Evolutionary conservation across 2,329 filamentous ascomycete genomes (phyloP), one percentile per base, ranked within the genome.

Genomic region (Arachnomyces sp.): DNA sequence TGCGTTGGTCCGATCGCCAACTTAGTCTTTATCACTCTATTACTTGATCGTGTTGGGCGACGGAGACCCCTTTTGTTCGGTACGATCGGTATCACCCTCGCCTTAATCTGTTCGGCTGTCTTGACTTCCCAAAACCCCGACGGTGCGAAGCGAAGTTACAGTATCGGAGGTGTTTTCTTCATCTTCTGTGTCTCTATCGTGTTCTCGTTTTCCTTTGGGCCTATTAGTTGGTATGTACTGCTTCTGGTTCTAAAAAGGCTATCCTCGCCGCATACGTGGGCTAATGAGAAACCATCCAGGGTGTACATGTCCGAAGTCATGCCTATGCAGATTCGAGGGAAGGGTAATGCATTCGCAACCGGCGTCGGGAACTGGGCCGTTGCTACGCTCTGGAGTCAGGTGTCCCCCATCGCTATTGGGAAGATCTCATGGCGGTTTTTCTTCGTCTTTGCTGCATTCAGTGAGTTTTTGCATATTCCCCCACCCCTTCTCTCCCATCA

Each of bases 231-330:
- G 20, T 25, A 25, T 9, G 5, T 53, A 51, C 38, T 56, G 55
- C 37, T 59, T 55, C 52, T 9, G 5, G 5, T 25, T 25, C 20
- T 25, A 39, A 3, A 30, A 28, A 5, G 38, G 17, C n/a, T n/a
- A n/a, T n/a, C n/a, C n/a, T n/a, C n/a, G n/a, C n/a, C n/a, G n/a
- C n/a, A n/a, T n/a, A 25, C 5, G 5, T 25, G 9, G 9, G 20
- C 20, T 25, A 25, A 25, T 25, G 14, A 40, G 14, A 14, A 35
- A 43, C 20, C 30, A 34, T 70, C 66, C 0, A 82, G 78, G 77
- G 67, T 82, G 1, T 82, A 82, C 56, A 77, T 78, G 55, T 72
- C 73, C 12, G 80, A 83, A 56, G 75, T 83, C 44, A 77, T 79
- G 58, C 78, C 80, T 7, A 73, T 82, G 60, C 76, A 77, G 46